Evolutionary conservation across 2,329 filamentous ascomycete genomes (phyloP), one percentile per base, ranked within the genome.

Genomic region (Botrytis cinerea): DNA sequence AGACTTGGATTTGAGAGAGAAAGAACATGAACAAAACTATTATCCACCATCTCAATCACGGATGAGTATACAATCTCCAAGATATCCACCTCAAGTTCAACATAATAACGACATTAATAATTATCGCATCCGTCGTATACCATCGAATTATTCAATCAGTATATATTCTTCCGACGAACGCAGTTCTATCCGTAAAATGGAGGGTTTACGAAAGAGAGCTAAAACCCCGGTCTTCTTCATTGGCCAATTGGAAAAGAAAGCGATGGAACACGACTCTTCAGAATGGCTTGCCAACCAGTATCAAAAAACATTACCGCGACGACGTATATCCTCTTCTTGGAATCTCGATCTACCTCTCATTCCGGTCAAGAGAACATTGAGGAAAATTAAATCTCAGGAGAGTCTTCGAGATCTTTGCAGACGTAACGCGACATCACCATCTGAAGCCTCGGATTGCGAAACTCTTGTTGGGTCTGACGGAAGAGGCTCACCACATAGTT

Each of bases 301-400:
- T 71, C 75, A 75, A 43, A 35, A 75, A 25, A 40, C 79, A 66
- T 76, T 78, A 73, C 64, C 62, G 35, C 70, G 73, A 38, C 43
- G 67, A 32, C 62, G 51, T 40, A 76, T 76, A 10, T 71, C 74
- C 43, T 43, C 32, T 51, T 45, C 66, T 40, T 66, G 73, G 25
- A 43, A 68, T n/a, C 28, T 74, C 4, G 43, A 70, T 25, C 54
- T 72, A 22, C 73, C 71, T 48, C 69, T 54, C 22, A 74, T 59
- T 18, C 72, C 74, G 1, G 38, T n/a, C 32, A 70, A 74, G 59
- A 72, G 74, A 59, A 63, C 70, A 25, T 70, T 80, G 9, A 73
- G 79, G 28, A 80, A 79, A 70, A 77, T 80, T 59, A 79, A 80
- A 74, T 79, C 77, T 18, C 79, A 80, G 64, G 61, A 76, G 10